Evolutionary conservation across 306 rosid species (phyloP), one percentile per base, ranked within the genome.

Genomic region (Casuarina equisetifolia): DNA sequence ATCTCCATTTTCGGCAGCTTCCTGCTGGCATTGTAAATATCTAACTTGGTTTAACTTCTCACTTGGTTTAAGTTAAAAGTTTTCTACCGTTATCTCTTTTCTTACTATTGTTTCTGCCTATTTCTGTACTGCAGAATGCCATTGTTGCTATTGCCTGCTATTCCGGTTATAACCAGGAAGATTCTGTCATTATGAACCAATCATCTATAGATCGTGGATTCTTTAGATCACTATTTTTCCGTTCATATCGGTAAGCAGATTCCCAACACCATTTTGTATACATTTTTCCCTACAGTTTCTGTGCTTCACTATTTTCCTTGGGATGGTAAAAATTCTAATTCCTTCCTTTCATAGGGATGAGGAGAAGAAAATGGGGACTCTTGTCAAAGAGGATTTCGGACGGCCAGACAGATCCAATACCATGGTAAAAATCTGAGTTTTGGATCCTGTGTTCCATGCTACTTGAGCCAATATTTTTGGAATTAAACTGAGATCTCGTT

Each of bases 361-460:
- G 85, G 99, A 95, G 86, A 95, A 95, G 85, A 95, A 95, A 87
- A 95, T 95, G 99, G 99, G 99, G 64, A 95, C 98, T 62, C 90
- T 95, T 35, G 98, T 95, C 79, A 95, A 95, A 85, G 98, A 95
- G 86, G 97, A 92, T 84, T 95, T 95, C 79, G 97, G 98, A 54
- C 97, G 98, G 59, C 98, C 98, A n/a, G 98, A 95, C 86, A 88
- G 97, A 79, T 62, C 93, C 57, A 92, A 88, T 83, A 95, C 98
- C 15, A 89, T 92, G 98, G 98, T 92, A 67, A 82, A 83, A 78
- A 62, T 25, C 83, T 45, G 1, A 75, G 58, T 63, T 67, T 75
- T 15, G 35, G 62, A 4, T 53, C 16, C 25, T 46, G 12, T 44
- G 35, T 42, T 59, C 62, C 36, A 67, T 74, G 69, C 68, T 70